Evolutionary conservation across 2,329 filamentous ascomycete genomes (phyloP), one percentile per base, ranked within the genome.

Genomic region (Neurospora sp.): DNA sequence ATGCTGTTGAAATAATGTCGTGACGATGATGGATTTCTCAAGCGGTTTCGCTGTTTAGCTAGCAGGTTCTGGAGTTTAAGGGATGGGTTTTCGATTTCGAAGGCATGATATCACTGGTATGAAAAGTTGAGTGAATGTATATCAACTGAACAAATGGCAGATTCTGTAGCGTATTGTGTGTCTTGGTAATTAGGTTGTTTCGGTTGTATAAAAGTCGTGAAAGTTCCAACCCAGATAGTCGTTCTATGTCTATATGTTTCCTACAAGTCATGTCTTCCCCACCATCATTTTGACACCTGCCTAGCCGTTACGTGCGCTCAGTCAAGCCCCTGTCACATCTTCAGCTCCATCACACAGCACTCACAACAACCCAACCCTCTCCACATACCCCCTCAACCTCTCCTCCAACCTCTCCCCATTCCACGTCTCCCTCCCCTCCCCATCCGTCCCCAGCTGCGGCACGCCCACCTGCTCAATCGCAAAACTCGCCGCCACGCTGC

Each of bases 401-500:
- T 85, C 81, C 5, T 83, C 78, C 4, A 90, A 86, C 33, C 77
- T 77, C 6, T 84, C 82, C 1, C 85, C 86, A 76, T 91, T 91
- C 89, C 89, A 91, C 19, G 81, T 85, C 79, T 91, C 89, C 28
- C 76, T 74, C 6, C 83, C 84, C 4, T 81, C 74, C 9, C 78
- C 80, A 68, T 84, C 80, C 67, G 76, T 76, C 1, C 78, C 81
- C 13, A 93, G 76, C 0, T 78, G 78, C 0, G 95, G 95, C 78
- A 96, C 87, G 0, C 96, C 95, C 68, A 97, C 89, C 79, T 99
- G 96, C 80, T 99, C 94, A 76, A 99, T 97, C 17, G 93, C 93
- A 79, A 97, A 96, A 76, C 93, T 94, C 8, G 96, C 95, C 2
- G 93, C 91, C 6, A 98, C 86, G 66, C 88, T 91, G 4, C 90